Base-by-base conservation (phyloP, 306 rosid species). In the Dryas octopetala region DNA sequence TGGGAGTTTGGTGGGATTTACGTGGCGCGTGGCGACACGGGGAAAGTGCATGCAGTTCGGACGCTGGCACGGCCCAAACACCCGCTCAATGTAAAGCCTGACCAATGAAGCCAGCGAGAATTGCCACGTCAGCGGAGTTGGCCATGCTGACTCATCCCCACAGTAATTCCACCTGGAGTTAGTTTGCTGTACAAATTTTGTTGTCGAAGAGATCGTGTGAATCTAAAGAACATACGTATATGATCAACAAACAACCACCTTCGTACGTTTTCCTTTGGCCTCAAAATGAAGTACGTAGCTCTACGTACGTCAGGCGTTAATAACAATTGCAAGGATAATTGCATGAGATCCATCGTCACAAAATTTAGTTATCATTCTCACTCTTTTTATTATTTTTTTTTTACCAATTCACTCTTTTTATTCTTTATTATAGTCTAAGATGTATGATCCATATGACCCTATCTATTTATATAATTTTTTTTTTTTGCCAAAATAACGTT, bases 21-120 rank as follows among this genome's bases (percentile, higher is more conserved):
- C 19, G 9, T 7, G 80, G 76, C 80, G 75, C 84, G 87, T 70
- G 90, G 4, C 0, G 0, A 61, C 88, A 76, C 57, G 81, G 67
- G 87, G 80, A 83, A 82, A 80, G 77, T 79, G 86, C 77, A 76
- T 76, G 91, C 71, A 48, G n/a, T 53, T 16, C 76, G 74, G 73
- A 71, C 19, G 85, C 62, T 19, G 83, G 40, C 81, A 48, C 85
- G 53, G 65, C 10, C 26, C 12, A 23, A 23, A 70, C 88, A 19
- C 54, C 17, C 7, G 87, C 77, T 73, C 14, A 4, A 57, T 13
- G 63, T 8, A 47, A 81, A 9, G 45, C 70, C 16, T 64, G 65
- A 51, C 86, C 80, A 69, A 59, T 79, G 38, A 70, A 52, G 28
- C 13, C 23, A 4, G 16, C 0, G 46, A 52, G 11, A 13, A 23